Conservation (phyloP, 2,329 filamentous ascomycete species). For the Catunica adiposa region DNA sequence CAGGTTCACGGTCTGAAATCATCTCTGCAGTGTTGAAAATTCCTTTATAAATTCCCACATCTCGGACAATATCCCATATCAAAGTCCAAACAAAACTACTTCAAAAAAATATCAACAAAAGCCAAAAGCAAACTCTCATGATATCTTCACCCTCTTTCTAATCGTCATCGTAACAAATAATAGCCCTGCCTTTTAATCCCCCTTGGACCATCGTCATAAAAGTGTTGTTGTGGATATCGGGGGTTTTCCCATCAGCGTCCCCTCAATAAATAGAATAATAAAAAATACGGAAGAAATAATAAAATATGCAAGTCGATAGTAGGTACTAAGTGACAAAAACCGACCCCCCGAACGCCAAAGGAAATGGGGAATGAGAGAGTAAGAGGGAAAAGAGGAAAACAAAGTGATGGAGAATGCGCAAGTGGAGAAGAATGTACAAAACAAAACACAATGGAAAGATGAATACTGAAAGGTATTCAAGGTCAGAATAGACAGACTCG, state of each 20-base stretch:
- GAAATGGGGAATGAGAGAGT: neutral
- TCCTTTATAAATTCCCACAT: neutral
- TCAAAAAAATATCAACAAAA: neutral
- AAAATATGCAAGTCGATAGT: no score
- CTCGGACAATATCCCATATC: neutral
- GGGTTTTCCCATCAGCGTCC: no score
- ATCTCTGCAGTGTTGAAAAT: neutral
- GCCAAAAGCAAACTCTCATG: neutral
- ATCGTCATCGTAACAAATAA: no score
- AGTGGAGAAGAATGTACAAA: slow-evolving; percentile 6
- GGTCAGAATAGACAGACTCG: neutral
- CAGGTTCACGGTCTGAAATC: neutral
- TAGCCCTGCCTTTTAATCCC: no score
- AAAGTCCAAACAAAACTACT: neutral
- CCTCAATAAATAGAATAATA: no score
- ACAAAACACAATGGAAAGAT: neutral
- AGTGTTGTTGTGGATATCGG: no score
- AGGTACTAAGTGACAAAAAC: no score
- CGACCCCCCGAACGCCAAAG: no score
- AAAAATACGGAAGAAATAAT: no score
- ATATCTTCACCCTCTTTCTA: neutral
- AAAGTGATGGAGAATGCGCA: slow-evolving; percentile 5
- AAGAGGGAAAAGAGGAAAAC: neutral
- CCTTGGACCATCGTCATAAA: no score
- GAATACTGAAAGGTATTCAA: neutral